Evolutionary conservation across 352 stramenopile species (phyloP).

Genomic region (Phytophthora parvispora): DNA sequence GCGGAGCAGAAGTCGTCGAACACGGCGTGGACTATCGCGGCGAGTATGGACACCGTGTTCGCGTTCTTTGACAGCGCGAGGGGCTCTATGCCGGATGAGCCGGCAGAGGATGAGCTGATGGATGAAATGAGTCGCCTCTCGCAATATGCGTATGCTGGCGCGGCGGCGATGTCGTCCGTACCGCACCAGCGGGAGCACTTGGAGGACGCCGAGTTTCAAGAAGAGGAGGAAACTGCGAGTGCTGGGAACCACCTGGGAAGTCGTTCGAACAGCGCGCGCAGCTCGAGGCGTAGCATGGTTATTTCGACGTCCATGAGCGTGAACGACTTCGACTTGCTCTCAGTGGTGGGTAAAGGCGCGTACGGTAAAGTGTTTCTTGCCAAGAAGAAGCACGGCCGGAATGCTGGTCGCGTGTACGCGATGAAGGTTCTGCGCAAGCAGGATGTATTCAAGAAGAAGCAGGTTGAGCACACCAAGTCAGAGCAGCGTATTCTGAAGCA

Average conservation of each 20-base stretch:
- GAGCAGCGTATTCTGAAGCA: constrained; percentile 92
- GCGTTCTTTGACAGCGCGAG: constrained; percentile 87
- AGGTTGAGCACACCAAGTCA: constrained; percentile 90
- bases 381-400: constrained; percentile 81
- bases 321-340: constrained; percentile 90
- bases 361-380: constrained; percentile 91
- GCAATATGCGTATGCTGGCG: constrained; percentile 76
- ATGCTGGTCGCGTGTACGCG: constrained; percentile 84
- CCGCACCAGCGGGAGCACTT: constrained; percentile 69
- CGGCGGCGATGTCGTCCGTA: constrained; percentile 57
- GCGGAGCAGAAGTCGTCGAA: constrained; percentile 82
- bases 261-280: constrained; percentile 49
- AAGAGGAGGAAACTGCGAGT: constrained; percentile 35
- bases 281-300: constrained; percentile 77
- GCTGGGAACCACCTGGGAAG: constrained; percentile 33
- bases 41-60: constrained; percentile 88
- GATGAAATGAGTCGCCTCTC: constrained; percentile 84
- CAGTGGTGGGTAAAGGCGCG: constrained; percentile 88
- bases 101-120: constrained; percentile 77
- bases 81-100: constrained; percentile 83
- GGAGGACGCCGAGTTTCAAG: constrained; percentile 82
- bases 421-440: constrained; percentile 92
- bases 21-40: constrained; percentile 85
- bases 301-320: constrained; percentile 86
- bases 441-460: constrained; percentile 89